phyloP scores from a whole-genome alignment of 805 yeast species.

The Starmerella riodocensis region DNA sequence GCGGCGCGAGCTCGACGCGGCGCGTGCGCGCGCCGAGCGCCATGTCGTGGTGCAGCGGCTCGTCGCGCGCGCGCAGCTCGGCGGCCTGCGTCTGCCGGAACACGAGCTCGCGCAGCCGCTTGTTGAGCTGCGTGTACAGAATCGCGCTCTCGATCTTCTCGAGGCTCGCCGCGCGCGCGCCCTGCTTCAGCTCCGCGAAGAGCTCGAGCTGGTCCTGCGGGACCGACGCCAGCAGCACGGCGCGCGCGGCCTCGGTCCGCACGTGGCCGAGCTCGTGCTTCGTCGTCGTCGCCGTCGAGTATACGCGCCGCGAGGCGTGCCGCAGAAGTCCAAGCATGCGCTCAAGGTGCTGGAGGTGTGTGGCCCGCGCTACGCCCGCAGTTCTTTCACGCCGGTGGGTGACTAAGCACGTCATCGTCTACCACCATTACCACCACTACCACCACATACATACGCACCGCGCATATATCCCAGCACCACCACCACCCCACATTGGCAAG shows the following conservation, averaged over 20 bases:
- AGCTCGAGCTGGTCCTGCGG: conserved; percentile 4
- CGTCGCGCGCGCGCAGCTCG: conserved; percentile 1
- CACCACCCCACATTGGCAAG: no score
- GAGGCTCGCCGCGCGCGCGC: conserved; percentile 8
- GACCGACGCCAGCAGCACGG: conserved; percentile 8
- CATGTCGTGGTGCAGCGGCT: conserved; percentile 1
- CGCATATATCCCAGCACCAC: no score
- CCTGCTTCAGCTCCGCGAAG: conserved; percentile 10
- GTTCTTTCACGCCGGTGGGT: no score
- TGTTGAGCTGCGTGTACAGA: conserved; percentile 17
- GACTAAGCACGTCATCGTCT: no score
- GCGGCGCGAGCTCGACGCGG: conserved; percentile 13
- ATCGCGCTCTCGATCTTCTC: conserved; percentile 15
- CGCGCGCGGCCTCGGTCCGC: background rate
- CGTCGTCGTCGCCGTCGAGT: no score
- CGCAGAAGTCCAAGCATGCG: no score
- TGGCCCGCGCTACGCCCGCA: no score
- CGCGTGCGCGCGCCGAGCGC: conserved; percentile 2
- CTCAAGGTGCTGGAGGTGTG: no score
- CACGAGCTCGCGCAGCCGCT: conserved; percentile 17
- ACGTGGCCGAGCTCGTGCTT: conserved; percentile 8
- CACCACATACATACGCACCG: no score
- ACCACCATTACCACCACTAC: no score
- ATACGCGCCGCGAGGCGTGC: no score
- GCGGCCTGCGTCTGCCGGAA: conserved; percentile 21